Percentiles rank a stretch among this genome's conserved stretches.
Conservation (phyloP, 148 eudicot species). For the Silene uniflora region DNA sequence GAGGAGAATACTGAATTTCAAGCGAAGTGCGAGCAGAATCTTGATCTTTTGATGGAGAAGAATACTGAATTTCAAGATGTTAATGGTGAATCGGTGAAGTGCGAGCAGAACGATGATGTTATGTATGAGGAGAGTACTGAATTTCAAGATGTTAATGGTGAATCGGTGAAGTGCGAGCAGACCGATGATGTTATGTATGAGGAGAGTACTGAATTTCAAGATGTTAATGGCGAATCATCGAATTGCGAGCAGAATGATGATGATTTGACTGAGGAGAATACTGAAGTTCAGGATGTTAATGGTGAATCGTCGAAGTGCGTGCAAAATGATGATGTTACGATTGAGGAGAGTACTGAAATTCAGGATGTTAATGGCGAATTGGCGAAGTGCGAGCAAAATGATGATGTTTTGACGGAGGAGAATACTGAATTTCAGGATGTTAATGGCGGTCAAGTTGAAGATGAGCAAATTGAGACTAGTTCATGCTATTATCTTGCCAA, state of each 20-base stretch:
- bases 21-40: neutral
- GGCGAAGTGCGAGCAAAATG: neutral
- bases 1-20: neutral
- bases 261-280: too few relatives aligned
- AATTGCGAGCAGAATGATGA: too few relatives aligned
- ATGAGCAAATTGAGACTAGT: slow-evolving; percentile 27
- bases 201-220: neutral
- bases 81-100: neutral
- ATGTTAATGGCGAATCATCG: neutral
- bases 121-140: too few relatives aligned
- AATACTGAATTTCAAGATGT: neutral
- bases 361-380: neutral
- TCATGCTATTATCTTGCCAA: slow-evolving; percentile 46
- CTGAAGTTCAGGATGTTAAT: neutral
- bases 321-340: too few relatives aligned
- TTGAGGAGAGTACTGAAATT: too few relatives aligned
- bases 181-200: neutral
- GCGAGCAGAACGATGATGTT: too few relatives aligned
- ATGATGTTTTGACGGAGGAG: neutral
- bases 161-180: neutral
- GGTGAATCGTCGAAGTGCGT: neutral
- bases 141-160: neutral
- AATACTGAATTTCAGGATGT: neutral
- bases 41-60: neutral
- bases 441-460: slow-evolving; percentile 19